Conservation (phyloP, 2,329 filamentous ascomycete species). For the Aureobasidium sp. region DNA sequence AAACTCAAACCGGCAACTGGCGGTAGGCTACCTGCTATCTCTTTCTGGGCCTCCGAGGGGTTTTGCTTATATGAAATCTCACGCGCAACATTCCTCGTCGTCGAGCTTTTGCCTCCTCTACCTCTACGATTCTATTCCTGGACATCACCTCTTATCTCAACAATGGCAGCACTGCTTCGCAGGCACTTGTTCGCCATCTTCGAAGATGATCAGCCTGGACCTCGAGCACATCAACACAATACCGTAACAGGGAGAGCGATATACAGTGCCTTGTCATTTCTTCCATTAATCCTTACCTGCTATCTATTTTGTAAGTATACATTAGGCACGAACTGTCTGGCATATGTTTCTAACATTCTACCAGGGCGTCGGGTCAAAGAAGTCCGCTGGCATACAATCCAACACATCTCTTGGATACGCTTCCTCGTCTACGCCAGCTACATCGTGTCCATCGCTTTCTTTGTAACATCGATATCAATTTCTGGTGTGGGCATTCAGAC, state of each 20-base stretch:
- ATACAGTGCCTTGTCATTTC: not conserved
- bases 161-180: not conserved
- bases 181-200: constrained; percentile 4
- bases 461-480: constrained; percentile 29
- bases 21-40: not conserved
- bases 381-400: constrained; percentile 17
- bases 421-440: constrained; percentile 31
- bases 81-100: not conserved
- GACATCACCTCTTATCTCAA: not conserved
- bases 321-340: not conserved
- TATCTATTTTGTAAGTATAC: constrained; percentile 11
- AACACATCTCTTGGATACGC: constrained; percentile 26
- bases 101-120: not conserved
- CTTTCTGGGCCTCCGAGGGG: not conserved
- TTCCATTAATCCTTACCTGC: not conserved
- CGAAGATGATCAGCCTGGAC: not conserved
- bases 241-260: not conserved
- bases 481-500: constrained; percentile 27
- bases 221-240: not conserved
- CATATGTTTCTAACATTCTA: not conserved
- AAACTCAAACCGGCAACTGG: not conserved
- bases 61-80: not conserved
- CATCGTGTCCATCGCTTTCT: constrained; percentile 29
- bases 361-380: constrained; percentile 15
- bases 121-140: not conserved